Evolutionary conservation across 1,284 basidiomycete species (phyloP).

Genomic region (Apiotrichum siamense): DNA sequence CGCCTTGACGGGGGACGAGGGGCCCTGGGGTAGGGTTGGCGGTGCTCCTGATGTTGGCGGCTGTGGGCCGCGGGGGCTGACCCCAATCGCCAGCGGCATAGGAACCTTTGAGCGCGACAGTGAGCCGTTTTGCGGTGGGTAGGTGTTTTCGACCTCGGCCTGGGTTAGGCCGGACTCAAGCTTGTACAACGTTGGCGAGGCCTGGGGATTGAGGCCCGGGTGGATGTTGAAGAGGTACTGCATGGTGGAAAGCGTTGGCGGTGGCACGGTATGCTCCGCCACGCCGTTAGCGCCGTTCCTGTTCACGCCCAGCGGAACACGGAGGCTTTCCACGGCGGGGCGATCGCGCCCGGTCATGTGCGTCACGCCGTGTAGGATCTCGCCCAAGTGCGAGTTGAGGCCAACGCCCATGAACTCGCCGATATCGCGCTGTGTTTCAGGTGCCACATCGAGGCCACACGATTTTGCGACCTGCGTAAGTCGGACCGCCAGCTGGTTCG

Average conservation of each 20-base stretch:
- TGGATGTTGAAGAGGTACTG: conserved; percentile 36
- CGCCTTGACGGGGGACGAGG: conserved; percentile 23
- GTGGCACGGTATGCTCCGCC: conserved; percentile 4
- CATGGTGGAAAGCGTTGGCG: conserved; percentile 30
- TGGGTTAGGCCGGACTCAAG: conserved; percentile 27
- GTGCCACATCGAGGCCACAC: conserved; percentile 25
- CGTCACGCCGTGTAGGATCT: conserved; percentile 32
- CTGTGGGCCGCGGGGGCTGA: background rate
- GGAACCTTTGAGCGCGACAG: background rate
- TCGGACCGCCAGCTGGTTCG: conserved; percentile 30
- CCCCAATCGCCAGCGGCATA: background rate
- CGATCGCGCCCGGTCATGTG: conserved; percentile 34
- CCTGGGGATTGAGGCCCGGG: conserved; percentile 34
- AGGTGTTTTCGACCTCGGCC: conserved; percentile 22
- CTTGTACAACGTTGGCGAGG: conserved; percentile 39
- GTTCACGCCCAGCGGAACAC: conserved; percentile 22
- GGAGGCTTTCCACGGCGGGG: conserved; percentile 31
- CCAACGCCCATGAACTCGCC: conserved; percentile 45
- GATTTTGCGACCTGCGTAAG: conserved; percentile 31
- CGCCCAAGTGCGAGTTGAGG: conserved; percentile 35
- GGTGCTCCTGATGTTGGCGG: background rate
- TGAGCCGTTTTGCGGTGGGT: background rate
- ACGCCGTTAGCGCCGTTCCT: conserved; percentile 1
- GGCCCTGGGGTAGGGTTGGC: background rate
- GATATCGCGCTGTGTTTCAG: conserved; percentile 25